phyloP scores from a whole-genome alignment of 805 yeast genomes.

The Schizosaccharomyces cryophilus region DNA sequence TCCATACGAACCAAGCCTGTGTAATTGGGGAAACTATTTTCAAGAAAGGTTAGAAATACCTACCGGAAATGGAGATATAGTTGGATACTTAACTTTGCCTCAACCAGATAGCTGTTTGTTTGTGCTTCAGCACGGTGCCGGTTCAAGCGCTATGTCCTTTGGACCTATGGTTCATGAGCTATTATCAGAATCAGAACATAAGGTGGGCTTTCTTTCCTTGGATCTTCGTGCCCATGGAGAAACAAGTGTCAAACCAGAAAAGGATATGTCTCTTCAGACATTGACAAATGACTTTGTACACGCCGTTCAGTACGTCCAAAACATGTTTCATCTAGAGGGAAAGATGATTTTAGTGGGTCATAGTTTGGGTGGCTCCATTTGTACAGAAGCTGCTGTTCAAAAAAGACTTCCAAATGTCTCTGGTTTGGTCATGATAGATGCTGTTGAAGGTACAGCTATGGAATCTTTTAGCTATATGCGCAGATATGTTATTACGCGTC shows the following conservation, averaged over 20 bases:
- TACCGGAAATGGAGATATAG: constrained; percentile 15
- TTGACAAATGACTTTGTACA: constrained; percentile 37
- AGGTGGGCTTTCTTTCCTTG: constrained; percentile 42
- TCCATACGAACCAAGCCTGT: background rate
- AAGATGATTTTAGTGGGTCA: constrained; percentile 54
- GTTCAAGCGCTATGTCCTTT: constrained; percentile 64
- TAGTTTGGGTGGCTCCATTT: constrained; percentile 75
- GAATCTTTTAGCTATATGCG: constrained; percentile 44
- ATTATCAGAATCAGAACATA: constrained; percentile 12
- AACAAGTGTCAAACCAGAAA: constrained; percentile 15
- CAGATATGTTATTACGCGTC: constrained; percentile 38
- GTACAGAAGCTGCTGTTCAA: constrained; percentile 26
- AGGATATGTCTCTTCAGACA: constrained; percentile 22
- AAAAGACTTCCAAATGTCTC: constrained; percentile 15
- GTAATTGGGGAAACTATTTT: background rate
- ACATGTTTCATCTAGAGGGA: background rate
- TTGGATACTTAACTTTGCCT: constrained; percentile 38
- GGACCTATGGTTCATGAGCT: constrained; percentile 15
- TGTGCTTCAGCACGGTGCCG: constrained; percentile 84
- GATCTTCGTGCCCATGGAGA: constrained; percentile 77
- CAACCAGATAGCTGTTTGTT: constrained; percentile 27
- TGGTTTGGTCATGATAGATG: constrained; percentile 66
- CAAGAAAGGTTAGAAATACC: background rate
- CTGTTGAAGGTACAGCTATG: constrained; percentile 81
- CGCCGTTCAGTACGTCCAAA: constrained; percentile 14